A percentile compares a stretch with the other conserved stretches of the same genome.
Conservation (phyloP, 1,284 basidiomycete species). For the Sporisorium sorghi region DNA sequence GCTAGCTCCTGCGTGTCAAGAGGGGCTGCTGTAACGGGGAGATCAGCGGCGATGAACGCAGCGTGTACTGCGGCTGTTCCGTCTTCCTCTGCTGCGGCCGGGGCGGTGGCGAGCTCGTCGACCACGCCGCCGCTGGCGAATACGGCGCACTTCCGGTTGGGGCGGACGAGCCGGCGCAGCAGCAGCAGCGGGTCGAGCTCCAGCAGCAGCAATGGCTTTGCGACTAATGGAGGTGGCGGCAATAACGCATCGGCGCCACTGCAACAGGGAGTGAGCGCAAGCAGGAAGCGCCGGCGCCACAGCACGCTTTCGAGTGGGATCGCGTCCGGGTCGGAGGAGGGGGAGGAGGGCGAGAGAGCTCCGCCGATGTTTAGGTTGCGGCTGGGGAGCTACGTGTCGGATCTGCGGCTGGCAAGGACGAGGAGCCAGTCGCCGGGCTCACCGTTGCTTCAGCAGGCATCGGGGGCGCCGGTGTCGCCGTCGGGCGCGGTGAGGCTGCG, state of each 20-base stretch:
- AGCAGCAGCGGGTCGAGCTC: slow-evolving; percentile 16
- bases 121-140: slow-evolving; percentile 6
- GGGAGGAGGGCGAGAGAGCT: slow-evolving; percentile 21
- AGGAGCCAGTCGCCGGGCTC: slow-evolving; percentile 15
- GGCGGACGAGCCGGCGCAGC: slow-evolving; percentile 16
- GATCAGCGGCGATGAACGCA: slow-evolving; percentile 8
- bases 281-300: slow-evolving; percentile 28
- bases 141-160: slow-evolving; percentile 15
- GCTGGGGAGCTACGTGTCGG: slow-evolving; percentile 30
- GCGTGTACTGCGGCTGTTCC: slow-evolving; percentile 8
- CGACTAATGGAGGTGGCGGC: background rate
- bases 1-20: background rate
- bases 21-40: background rate
- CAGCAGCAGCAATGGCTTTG: background rate
- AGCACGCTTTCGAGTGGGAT: slow-evolving; percentile 28
- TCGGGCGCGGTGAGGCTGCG: slow-evolving; percentile 8
- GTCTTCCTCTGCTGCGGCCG: background rate
- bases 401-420: slow-evolving; percentile 17
- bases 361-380: slow-evolving; percentile 27
- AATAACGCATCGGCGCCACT: background rate
- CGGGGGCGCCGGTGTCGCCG: slow-evolving; percentile 13
- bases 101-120: background rate
- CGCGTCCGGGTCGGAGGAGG: slow-evolving; percentile 38
- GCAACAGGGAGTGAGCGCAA: background rate
- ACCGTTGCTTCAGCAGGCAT: slow-evolving; percentile 2